A percentile compares a stretch with the other conserved stretches of the same genome.
Conservation (phyloP, 768 basidiomycete genomes). For the Mycena vulgaris region DNA sequence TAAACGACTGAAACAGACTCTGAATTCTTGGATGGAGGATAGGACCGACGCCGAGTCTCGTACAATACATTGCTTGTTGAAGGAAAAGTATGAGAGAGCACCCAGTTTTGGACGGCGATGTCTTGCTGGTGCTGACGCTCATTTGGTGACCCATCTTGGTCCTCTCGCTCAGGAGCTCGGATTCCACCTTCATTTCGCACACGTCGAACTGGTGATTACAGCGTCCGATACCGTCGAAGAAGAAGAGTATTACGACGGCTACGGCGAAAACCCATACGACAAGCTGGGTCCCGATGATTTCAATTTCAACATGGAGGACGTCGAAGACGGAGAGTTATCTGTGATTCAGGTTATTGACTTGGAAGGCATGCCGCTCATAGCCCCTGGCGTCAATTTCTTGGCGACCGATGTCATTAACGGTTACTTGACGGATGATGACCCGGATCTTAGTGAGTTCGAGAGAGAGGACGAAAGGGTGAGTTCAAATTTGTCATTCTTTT, state of each 20-base stretch:
- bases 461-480: constrained; percentile 1
- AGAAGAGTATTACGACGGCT: background rate
- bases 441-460: background rate
- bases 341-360: constrained; percentile 3
- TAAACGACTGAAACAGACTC: background rate
- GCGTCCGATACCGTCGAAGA: background rate
- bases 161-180: background rate
- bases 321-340: constrained; percentile 2
- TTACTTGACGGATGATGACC: background rate
- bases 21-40: background rate
- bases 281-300: background rate
- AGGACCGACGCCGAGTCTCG: background rate
- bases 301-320: background rate
- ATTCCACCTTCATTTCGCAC: constrained; percentile 9
- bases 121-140: background rate
- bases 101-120: background rate
- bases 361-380: constrained; percentile 1
- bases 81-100: background rate
- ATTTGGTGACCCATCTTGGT: background rate
- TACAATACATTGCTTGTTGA: background rate
- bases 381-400: background rate
- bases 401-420: background rate
- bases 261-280: constrained; percentile 4
- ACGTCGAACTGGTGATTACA: background rate
- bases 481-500: background rate